A percentile compares a stretch with the other conserved stretches of the same genome.
Evolutionary conservation across 2,329 filamentous ascomycete genomes (phyloP).

Genomic region (Cytospora piceicola): DNA sequence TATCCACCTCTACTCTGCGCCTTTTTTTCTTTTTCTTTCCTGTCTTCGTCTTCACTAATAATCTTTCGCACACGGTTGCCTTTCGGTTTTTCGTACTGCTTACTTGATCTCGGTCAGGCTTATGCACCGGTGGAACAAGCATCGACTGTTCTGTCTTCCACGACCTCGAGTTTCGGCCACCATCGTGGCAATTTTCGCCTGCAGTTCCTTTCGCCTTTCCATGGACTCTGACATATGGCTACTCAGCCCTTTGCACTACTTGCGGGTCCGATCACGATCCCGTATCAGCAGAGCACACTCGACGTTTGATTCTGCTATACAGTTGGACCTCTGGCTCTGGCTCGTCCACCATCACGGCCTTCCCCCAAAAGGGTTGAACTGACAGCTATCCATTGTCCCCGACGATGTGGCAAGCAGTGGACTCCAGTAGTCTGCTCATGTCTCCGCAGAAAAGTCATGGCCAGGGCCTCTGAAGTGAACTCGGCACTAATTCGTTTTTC

Average conservation of each 20-base stretch:
- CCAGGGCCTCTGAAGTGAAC: not conserved
- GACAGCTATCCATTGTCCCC: not conserved
- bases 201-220: not conserved
- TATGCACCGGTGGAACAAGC: not conserved
- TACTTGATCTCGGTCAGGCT: not conserved
- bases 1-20: not conserved
- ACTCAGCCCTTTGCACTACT: not conserved
- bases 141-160: not conserved
- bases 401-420: not conserved
- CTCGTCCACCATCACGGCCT: not conserved
- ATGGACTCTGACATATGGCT: not conserved
- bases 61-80: not conserved
- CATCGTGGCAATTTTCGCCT: not conserved
- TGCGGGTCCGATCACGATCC: not conserved
- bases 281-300: not conserved
- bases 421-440: not conserved
- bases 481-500: not conserved
- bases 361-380: not conserved
- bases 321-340: not conserved
- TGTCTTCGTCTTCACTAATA: not conserved
- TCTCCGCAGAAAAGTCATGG: not conserved
- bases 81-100: not conserved
- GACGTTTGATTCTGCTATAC: not conserved
- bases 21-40: not conserved
- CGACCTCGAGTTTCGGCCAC: not conserved